Evolutionary conservation across 164 flowering plant genomes (phyloP), one percentile per base, ranked within the genome.

Genomic region (Protea cynaroides): DNA sequence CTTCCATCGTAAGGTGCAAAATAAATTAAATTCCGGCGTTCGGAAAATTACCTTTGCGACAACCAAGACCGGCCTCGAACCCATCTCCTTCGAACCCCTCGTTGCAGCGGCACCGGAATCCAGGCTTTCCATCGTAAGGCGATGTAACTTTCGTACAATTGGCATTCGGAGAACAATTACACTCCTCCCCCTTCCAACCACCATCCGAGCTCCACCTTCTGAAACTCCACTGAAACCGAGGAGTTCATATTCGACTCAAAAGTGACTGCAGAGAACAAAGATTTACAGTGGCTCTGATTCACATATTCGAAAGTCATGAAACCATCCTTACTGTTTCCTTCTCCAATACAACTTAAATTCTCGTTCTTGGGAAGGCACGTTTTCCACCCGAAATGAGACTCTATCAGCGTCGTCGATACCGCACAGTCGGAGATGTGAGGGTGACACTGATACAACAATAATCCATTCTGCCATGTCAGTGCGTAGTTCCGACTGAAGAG

Each of bases 21-120:
- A 15, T 49, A 56, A 14, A 25, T 25, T 11, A 25, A 25, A 56
- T 24, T 25, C 58, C 38, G 58, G 58, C 37, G 8, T 0, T 37
- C n/a, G 7, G 50, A 24, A 29, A 72, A 78, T 61, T 15, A 86
- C 97, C 87, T 82, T 63, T 79, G 68, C 72, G 79, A 82, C 97
- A 91, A 34, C 89, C 89, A 0, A 9, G 0, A 6, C 93, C 95
- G 71, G 24, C 81, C 1, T 0, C 11, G 58, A 70, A 88, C 18
- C 95, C 97, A 64, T 91, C 93, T 7, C 97, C 97, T 9, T 34
- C 46, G 59, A 72, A 82, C 13, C 96, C 96, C 0, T 79, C 72
- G 7, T 13, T 18, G 70, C 97, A 91, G 25, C 37, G 63, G 74
- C 97, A 91, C 65, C 83, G 75, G 62, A 43, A 74, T 12, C 85